These are phyloP conservation scores for Nigrospora oryzae DNA, from an alignment of 2,329 filamentous ascomycete species.

Conservation along the genomic window DNA sequence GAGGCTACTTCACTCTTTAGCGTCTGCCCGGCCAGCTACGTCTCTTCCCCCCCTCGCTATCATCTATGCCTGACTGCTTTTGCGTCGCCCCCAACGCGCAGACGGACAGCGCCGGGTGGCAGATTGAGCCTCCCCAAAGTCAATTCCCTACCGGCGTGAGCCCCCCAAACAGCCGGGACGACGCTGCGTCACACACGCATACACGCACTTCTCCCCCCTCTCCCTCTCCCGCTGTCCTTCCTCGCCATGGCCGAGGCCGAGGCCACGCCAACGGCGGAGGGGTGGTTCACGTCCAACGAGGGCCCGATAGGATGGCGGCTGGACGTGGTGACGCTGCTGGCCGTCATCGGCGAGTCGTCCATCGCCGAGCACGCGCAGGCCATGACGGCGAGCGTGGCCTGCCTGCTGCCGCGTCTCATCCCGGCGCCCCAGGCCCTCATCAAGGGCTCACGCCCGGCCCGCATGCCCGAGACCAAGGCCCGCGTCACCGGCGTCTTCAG, in stretches of 20 bases:
- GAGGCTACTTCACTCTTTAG: too few relatives aligned
- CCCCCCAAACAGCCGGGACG: too few relatives aligned
- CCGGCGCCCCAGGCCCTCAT: slow-evolving; percentile 56
- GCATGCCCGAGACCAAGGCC: slow-evolving; percentile 46
- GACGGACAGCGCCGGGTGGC: too few relatives aligned
- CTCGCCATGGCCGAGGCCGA: slow-evolving; percentile 12
- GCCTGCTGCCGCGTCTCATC: slow-evolving; percentile 50
- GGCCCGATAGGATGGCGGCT: slow-evolving; percentile 40
- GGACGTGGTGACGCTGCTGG: slow-evolving; percentile 54
- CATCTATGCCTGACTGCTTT: too few relatives aligned
- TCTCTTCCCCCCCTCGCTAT: too few relatives aligned
- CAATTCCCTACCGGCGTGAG: too few relatives aligned
- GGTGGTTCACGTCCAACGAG: slow-evolving; percentile 23
- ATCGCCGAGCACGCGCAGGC: slow-evolving; percentile 50
- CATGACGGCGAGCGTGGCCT: slow-evolving; percentile 49
- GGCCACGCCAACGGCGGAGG: not conserved
- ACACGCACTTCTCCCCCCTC: too few relatives aligned
- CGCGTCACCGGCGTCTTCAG: slow-evolving; percentile 51
- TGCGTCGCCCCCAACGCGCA: too few relatives aligned
- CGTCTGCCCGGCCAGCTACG: too few relatives aligned
- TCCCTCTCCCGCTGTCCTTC: not conserved
- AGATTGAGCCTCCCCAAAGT: too few relatives aligned
- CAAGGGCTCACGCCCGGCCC: slow-evolving; percentile 42
- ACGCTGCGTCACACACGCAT: too few relatives aligned
- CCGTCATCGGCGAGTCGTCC: slow-evolving; percentile 52